Evolutionary conservation across 2,329 filamentous ascomycete genomes (phyloP).

Genomic region (Ceratocystis cacaofunesta): DNA sequence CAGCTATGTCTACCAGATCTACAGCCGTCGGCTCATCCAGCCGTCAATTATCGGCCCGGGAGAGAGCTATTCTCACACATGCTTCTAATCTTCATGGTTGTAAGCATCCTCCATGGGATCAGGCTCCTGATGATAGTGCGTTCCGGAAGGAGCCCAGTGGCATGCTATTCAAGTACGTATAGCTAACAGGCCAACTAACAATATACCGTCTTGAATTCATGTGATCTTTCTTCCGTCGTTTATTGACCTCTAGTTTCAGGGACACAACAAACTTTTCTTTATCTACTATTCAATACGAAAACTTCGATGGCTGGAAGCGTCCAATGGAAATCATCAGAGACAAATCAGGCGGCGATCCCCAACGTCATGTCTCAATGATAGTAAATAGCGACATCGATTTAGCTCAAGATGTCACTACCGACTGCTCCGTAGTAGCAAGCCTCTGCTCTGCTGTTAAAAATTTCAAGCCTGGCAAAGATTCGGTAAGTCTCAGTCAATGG

Average conservation of each 20-base stretch:
- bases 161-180: conserved; percentile 46
- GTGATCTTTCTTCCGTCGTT: not conserved
- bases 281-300: conserved; percentile 55
- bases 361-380: conserved; percentile 45
- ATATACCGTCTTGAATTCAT: not conserved
- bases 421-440: conserved; percentile 94
- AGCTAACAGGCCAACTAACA: conserved; percentile 18
- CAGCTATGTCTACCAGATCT: not conserved
- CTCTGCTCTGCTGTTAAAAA: conserved; percentile 68
- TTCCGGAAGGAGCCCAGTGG: conserved; percentile 41
- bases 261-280: conserved; percentile 57
- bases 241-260: conserved; percentile 28
- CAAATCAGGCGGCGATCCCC: conserved; percentile 1
- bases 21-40: conserved; percentile 20
- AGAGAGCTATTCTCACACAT: conserved; percentile 62
- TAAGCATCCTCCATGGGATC: conserved; percentile 74
- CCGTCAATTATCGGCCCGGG: conserved; percentile 49
- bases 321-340: conserved; percentile 38
- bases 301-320: conserved; percentile 75
- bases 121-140: conserved; percentile 41
- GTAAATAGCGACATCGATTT: conserved; percentile 54
- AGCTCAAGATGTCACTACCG: conserved; percentile 87
- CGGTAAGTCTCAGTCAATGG: conserved; percentile 35
- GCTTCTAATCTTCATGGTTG: conserved; percentile 70
- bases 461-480: conserved; percentile 50